Evolutionary conservation across 805 yeast species (phyloP).

Genomic region (Clavispora fructus): DNA sequence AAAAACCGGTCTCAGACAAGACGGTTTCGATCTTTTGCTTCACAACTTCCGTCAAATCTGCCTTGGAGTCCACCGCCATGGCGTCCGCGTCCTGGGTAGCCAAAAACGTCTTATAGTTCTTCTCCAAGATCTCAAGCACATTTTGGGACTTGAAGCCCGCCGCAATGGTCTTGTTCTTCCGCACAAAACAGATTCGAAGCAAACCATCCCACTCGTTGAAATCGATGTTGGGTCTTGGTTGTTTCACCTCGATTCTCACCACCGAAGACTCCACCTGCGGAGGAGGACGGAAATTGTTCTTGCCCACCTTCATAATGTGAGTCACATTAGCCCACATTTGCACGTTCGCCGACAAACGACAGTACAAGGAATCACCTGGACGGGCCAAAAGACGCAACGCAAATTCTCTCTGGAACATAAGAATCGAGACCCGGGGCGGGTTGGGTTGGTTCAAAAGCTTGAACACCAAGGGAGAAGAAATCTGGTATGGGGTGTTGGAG

Average conservation of each 20-base stretch:
- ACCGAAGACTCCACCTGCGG: constrained; percentile 98
- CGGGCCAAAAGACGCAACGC: constrained; percentile 90
- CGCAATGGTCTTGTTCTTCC: constrained; percentile 88
- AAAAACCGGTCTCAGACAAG: constrained; percentile 69
- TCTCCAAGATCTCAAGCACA: constrained; percentile 74
- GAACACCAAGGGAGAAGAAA: constrained; percentile 93
- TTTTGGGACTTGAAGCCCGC: constrained; percentile 88
- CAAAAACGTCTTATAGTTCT: constrained; percentile 78
- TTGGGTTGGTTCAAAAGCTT: constrained; percentile 83
- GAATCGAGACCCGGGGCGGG: constrained; percentile 91
- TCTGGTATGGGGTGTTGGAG: constrained; percentile 96
- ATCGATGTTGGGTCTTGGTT: constrained; percentile 90
- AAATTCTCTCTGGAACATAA: constrained; percentile 97
- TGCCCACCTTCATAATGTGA: constrained; percentile 97
- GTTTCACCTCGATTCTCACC: constrained; percentile 86
- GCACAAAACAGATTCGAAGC: constrained; percentile 81
- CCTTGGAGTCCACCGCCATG: constrained; percentile 34
- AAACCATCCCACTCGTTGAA: constrained; percentile 97
- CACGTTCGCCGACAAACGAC: constrained; percentile 91
- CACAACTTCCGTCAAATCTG: constrained; percentile 44
- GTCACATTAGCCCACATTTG: constrained; percentile 99
- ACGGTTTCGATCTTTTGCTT: constrained; percentile 70
- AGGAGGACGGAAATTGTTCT: constrained; percentile 94
- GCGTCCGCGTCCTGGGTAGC: constrained; percentile 44
- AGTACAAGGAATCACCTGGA: constrained; percentile 93